A percentile compares a stretch with the other conserved stretches of the same genome.
These are phyloP conservation scores for Ceriops zippeliana DNA, from an alignment of 345 rosid genomes.

Conservation along the genomic window DNA sequence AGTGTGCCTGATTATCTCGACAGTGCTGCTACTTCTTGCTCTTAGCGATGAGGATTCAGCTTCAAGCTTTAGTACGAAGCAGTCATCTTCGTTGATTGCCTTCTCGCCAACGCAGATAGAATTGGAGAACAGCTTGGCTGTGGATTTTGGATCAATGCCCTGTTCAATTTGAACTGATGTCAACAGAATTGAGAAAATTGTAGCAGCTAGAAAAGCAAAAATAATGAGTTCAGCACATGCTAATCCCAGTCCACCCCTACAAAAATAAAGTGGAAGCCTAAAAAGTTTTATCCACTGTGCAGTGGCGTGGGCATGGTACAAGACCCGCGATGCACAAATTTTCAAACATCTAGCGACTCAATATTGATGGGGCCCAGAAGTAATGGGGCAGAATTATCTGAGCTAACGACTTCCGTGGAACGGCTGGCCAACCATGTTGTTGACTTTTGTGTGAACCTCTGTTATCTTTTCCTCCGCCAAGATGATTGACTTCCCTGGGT, in stretches of 20 bases:
- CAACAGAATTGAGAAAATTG: not conserved
- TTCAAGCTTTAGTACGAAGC: slow-evolving; percentile 74
- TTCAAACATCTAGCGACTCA: too few species aligned
- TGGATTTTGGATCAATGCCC: slow-evolving; percentile 90
- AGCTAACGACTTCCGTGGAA: not conserved
- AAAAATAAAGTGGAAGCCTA: too few species aligned
- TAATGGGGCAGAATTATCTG: too few species aligned
- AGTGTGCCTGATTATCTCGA: slow-evolving; percentile 74
- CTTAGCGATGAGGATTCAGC: slow-evolving; percentile 49
- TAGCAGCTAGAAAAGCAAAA: not conserved
- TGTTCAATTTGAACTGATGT: slow-evolving; percentile 20
- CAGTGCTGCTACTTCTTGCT: slow-evolving; percentile 64
- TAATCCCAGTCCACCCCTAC: too few species aligned
- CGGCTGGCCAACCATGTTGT: not conserved
- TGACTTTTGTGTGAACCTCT: not conserved
- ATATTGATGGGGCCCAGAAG: too few species aligned
- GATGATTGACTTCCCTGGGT: slow-evolving; percentile 9
- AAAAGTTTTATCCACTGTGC: too few species aligned
- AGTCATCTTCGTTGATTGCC: slow-evolving; percentile 58
- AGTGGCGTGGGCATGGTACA: too few species aligned
- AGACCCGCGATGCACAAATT: too few species aligned
- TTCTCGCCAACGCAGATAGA: slow-evolving; percentile 77
- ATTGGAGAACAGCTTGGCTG: slow-evolving; percentile 62
- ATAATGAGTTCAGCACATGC: not conserved
- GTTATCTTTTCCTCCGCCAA: not conserved